A percentile compares a stretch with the other conserved stretches of the same genome.
Conservation (phyloP, 2,329 filamentous ascomycete genomes). For the Tolypocladium album region DNA sequence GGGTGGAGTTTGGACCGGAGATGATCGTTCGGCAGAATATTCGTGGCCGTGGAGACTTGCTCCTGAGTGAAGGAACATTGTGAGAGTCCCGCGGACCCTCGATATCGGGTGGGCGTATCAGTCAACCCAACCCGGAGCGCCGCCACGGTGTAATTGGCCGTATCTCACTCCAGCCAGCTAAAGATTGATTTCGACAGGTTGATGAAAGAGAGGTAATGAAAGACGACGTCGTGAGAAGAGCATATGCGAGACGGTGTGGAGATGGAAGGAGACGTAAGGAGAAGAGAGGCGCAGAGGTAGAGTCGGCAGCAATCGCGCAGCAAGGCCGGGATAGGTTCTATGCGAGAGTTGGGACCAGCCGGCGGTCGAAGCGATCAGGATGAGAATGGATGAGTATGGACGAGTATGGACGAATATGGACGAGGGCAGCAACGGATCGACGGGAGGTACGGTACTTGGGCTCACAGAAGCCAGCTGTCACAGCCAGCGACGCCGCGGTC, state of each 20-base stretch:
- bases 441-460: not conserved
- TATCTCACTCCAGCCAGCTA: not conserved
- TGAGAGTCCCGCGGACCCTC: not conserved
- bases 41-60: slow-evolving; percentile 51
- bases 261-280: not conserved
- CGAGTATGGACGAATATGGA: no score
- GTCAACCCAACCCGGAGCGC: not conserved
- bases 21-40: slow-evolving; percentile 32
- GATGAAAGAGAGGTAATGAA: not conserved
- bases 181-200: not conserved
- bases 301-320: not conserved
- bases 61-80: slow-evolving; percentile 49
- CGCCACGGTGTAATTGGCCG: not conserved
- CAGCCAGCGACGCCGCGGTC: not conserved
- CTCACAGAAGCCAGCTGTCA: not conserved
- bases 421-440: not conserved
- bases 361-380: not conserved
- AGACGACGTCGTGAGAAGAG: not conserved
- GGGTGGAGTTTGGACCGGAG: slow-evolving; percentile 16
- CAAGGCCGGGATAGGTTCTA: not conserved
- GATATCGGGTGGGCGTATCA: not conserved
- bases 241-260: not conserved
- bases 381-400: not conserved
- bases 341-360: not conserved
- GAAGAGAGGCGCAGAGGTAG: not conserved